Evolutionary conservation across 768 basidiomycete species (phyloP), one percentile per base, ranked within the genome.

Genomic region (Cystofilobasidium macerans): DNA sequence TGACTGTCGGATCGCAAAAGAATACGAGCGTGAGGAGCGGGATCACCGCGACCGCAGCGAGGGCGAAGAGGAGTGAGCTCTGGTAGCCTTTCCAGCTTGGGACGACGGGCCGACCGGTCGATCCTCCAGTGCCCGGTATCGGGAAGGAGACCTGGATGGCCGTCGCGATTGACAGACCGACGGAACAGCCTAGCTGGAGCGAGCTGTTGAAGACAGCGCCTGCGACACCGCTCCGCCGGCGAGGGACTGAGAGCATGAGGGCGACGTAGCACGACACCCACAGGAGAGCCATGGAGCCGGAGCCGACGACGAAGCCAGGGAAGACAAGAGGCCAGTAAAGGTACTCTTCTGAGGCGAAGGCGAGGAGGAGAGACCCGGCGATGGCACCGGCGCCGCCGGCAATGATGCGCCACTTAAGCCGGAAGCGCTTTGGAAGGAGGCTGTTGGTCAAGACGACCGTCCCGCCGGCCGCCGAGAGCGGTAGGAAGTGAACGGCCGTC

Each of bases 161-260:
- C 47, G 32, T 47, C 3, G 45, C 61, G 1, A 48, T 26, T 8
- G 61, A 33, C 26, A 61, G 61, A n/a, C 36, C 36, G 57, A 59
- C 33, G 18, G n/a, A 40, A 32, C 8, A 33, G 61, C 33, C 51
- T 26, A 35, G 61, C 30, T 32, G 38, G 24, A 48, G 45, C 7
- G 61, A 45, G 30, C 45, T 33, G 61, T 61, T 61, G 61, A 48
- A 61, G 1, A 61, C 61, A 12, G 45, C 61, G 38, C 59, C 38
- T 40, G 38, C 71, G n/a, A 72, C 71, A 13, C 74, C 73, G n/a
- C 71, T 65, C 40, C 60, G 61, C 12, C 69, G 69, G 7, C 71
- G 66, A 1, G 74, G 71, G n/a, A 48, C 57, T 13, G 47, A 47
- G 26, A 28, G 56, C 5, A 65, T 14, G 43, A 65, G 45, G 42